Base-by-base conservation (phyloP, 1,284 basidiomycete species). In the Apiotrichum veenhuisii region DNA sequence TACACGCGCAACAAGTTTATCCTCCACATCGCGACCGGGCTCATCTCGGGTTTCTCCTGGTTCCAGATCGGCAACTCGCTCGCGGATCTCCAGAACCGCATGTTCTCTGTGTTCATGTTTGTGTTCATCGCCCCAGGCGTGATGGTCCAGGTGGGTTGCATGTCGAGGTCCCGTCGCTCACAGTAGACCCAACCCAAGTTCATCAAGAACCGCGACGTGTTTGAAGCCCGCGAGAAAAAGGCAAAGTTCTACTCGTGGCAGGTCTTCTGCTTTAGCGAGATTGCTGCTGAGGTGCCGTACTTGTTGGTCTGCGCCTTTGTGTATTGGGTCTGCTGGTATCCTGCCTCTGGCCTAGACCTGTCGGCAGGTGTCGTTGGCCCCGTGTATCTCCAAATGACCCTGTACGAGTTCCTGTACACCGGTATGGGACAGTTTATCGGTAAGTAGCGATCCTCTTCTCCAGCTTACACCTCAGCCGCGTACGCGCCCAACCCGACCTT, bases 321-420 rank as follows among this genome's bases (percentile, higher is more conserved):
- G 22, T 54, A 36, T 47, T 54, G 46, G 46, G 23, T 30, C 30
- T 49, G 46, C n/a, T 54, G 53, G 53, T 54, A 54, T 22, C 53
- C 53, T 12, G 25, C 53, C 0, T 25, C 53, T 1, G 41, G 41
- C 18, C 18, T 55, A 9, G 40, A 49, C 40, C n/a, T 43, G 10
- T 17, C 40, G 7, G 45, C 40, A 12, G 30, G 37, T 22, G 45
- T 52, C 7, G 56, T 47, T 4, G 56, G 56, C 25, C 56, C 56
- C 3, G 68, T 72, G 10, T 74, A 68, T 59, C 64, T 73, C 33
- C 65, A 72, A 48, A 69, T 74, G 65, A 65, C 66, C 1, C 57
- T 73, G 1, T 74, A 73, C 67, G 71, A 75, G 58, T 70, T 76
- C 64, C 54, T 74, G 12, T 75, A 75, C 57, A 74, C 70, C 4